Base-by-base conservation (phyloP, 108 stramenopile genomes). In the Aurantiochytrium sp. region DNA sequence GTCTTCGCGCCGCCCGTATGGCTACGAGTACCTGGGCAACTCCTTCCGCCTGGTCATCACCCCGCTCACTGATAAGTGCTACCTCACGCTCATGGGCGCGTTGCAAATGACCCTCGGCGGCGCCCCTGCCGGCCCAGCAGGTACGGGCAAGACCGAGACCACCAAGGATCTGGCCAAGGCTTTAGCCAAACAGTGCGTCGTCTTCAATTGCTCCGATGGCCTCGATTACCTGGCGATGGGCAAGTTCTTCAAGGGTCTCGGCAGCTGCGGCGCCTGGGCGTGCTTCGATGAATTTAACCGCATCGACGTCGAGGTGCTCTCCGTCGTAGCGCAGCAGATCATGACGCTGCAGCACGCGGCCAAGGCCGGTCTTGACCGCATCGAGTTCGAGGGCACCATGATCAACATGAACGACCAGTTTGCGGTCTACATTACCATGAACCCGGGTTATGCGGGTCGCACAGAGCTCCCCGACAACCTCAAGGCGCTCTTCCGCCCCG, bases 281-380 rank as follows among this genome's bases (percentile, higher is more conserved):
- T 94, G 94, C 91, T 94, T 94, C 68, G 94, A 94, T 69, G 94
- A 94, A 87, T 94, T 94, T 90, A 94, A 94, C 88, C 92, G 94
- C 31, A 94, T 94, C 90, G 92, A 94, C 52, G 93, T 94, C 42
- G 94, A 94, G 89, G 94, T 94, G 68, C 90, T 94, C 30, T 93
- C 92, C 3, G 94, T 94, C 55, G 92, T 94, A 22, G 94, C 93
- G 22, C 94, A 94, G 87, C 94, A 94, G 89, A 86, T 94, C 30
- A 92, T 92, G 93, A 89, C 91, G 17, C 94, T 94, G 85, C 93
- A 93, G 59, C 91, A 87, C 34, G 94, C 91, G 12, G 86, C 92
- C 4, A 89, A 88, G 69, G 39, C 85, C 22, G 59, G 52, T 36
- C 87, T 68, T 19, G 52, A 55, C 4, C 24, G 65, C 24, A 88